Conservation (phyloP, 345 rosid species). For the Viola odorata region DNA sequence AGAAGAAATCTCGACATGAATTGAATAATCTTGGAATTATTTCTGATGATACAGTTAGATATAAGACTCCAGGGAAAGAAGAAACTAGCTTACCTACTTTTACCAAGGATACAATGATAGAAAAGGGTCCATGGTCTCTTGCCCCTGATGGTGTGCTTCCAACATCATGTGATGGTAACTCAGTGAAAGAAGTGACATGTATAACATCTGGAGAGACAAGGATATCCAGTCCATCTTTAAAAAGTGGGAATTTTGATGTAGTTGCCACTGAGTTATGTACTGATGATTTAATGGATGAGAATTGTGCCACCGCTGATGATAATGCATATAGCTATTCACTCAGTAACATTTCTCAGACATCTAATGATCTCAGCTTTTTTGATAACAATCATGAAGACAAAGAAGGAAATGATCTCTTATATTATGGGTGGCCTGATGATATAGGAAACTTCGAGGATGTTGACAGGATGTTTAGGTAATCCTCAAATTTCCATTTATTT, state of each 20-base stretch:
- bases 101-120: constrained; percentile 46
- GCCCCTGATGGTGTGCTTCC: constrained; percentile 36
- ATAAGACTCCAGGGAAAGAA: constrained; percentile 27
- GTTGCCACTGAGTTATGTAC: constrained; percentile 33
- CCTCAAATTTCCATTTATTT: neutral
- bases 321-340: constrained; percentile 43
- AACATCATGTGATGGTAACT: constrained; percentile 29
- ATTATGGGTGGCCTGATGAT: constrained; percentile 72
- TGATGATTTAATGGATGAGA: constrained; percentile 40
- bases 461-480: constrained; percentile 83
- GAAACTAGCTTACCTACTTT: constrained; percentile 20
- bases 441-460: constrained; percentile 88
- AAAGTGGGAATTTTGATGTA: constrained; percentile 25
- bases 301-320: constrained; percentile 29
- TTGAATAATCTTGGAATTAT: constrained; percentile 30
- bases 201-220: constrained; percentile 37
- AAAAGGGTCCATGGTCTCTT: constrained; percentile 46
- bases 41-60: constrained; percentile 26
- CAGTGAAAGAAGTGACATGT: constrained; percentile 37
- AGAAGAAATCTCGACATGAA: constrained; percentile 45
- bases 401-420: constrained; percentile 53
- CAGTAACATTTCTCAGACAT: constrained; percentile 42
- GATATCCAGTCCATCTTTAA: constrained; percentile 37
- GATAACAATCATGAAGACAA: constrained; percentile 46
- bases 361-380: constrained; percentile 52